phyloP scores from a whole-genome alignment of 164 flowering plant species.

The Aristolochia contorta region DNA sequence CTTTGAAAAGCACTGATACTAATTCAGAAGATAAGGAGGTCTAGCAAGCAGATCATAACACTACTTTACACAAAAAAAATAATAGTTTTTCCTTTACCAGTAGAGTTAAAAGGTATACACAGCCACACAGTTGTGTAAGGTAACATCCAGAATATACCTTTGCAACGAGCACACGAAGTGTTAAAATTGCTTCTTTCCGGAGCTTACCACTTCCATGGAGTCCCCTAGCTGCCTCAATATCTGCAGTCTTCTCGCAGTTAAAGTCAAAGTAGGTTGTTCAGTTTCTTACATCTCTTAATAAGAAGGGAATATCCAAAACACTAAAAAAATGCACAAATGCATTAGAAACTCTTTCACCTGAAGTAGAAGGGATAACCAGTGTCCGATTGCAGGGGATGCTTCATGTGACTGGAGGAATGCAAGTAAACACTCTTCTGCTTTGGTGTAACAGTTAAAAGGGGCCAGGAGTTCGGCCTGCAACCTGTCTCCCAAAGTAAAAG shows the following conservation, averaged over 20 bases:
- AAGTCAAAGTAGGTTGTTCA: not conserved
- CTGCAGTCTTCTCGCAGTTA: constrained; percentile 53
- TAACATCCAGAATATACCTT: constrained; percentile 37
- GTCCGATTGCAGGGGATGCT: constrained; percentile 89
- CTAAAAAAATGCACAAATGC: not conserved
- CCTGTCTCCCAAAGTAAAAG: constrained; percentile 21
- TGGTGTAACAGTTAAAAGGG: constrained; percentile 11
- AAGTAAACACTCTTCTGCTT: constrained; percentile 57
- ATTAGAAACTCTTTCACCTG: constrained; percentile 32
- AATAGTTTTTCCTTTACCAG: too few species aligned
- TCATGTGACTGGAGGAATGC: constrained; percentile 71
- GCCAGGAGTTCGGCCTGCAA: constrained; percentile 5
- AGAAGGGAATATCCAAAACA: not conserved
- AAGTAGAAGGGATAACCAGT: constrained; percentile 93
- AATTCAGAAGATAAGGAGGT: too few species aligned
- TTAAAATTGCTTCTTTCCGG: constrained; percentile 68
- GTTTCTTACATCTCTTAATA: constrained; percentile 5
- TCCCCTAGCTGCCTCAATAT: constrained; percentile 73
- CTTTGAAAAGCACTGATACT: too few species aligned
- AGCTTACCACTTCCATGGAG: constrained; percentile 76
- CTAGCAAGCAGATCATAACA: too few species aligned
- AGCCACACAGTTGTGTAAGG: too few species aligned
- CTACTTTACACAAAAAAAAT: too few species aligned
- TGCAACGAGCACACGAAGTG: constrained; percentile 74
- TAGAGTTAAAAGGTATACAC: too few species aligned